Evolutionary conservation across 805 yeast genomes (phyloP).

Genomic region (Sungouiozyma intestinalis): DNA sequence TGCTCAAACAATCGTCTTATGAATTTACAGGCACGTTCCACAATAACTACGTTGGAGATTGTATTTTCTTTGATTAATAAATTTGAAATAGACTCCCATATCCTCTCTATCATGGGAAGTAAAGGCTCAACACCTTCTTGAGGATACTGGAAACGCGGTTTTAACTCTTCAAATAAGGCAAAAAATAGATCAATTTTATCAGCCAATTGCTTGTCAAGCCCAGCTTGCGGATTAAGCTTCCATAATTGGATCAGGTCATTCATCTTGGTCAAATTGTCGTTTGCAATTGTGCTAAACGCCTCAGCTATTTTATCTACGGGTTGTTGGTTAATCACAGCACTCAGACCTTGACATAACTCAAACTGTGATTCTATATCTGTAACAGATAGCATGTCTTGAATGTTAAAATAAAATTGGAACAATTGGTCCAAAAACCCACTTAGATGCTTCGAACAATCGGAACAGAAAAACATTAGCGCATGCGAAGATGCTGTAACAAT

Average conservation of each 20-base stretch:
- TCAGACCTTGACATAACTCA: constrained; percentile 83
- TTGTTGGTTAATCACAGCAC: constrained; percentile 64
- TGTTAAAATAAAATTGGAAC: constrained; percentile 55
- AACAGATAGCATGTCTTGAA: constrained; percentile 34
- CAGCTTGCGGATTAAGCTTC: constrained; percentile 14
- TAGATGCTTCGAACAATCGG: constrained; percentile 68
- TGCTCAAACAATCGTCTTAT: constrained; percentile 53
- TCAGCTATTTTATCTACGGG: constrained; percentile 42
- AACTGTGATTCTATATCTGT: constrained; percentile 54
- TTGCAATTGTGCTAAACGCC: constrained; percentile 58
- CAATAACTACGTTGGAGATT: constrained; percentile 21
- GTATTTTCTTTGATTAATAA: constrained; percentile 20
- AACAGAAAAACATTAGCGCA: constrained; percentile 88
- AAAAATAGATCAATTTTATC: constrained; percentile 53
- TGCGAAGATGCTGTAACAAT: constrained; percentile 81
- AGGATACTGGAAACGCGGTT: constrained; percentile 24
- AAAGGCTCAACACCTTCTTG: constrained; percentile 25
- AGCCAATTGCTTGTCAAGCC: constrained; percentile 42
- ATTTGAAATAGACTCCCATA: constrained; percentile 18
- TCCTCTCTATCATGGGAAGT: constrained; percentile 17
- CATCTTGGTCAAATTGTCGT: constrained; percentile 34
- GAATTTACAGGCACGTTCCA: constrained; percentile 67
- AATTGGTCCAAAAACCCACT: constrained; percentile 64
- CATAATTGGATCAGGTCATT: constrained; percentile 16
- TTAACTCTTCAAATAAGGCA: constrained; percentile 25